Evolutionary conservation across 345 rosid species (phyloP).

Genomic region (Microcos paniculata): DNA sequence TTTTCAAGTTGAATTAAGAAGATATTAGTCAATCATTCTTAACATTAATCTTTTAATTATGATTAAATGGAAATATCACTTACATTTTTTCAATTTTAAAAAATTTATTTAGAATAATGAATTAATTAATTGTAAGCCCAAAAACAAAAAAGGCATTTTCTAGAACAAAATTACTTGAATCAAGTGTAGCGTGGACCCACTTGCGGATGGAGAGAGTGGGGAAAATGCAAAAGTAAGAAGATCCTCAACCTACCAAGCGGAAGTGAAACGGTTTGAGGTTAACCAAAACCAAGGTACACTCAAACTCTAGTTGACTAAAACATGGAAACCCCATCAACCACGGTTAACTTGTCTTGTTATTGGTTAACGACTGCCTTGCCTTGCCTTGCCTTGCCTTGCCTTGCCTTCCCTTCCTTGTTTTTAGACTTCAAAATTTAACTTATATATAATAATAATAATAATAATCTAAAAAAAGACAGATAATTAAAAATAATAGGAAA

Average conservation of each 20-base stretch:
- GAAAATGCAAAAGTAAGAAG: background rate
- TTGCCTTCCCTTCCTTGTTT: too few relatives aligned
- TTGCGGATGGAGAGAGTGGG: background rate
- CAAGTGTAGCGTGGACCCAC: background rate
- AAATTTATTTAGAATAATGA: too few relatives aligned
- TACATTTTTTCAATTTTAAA: too few relatives aligned
- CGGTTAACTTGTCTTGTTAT: conserved; percentile 21
- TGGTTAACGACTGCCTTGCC: conserved; percentile 27
- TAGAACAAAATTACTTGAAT: background rate
- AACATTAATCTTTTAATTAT: too few relatives aligned
- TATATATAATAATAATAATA: too few relatives aligned
- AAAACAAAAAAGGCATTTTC: too few relatives aligned
- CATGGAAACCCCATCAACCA: conserved; percentile 6
- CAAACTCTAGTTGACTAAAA: conserved; percentile 21
- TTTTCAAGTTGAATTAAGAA: too few relatives aligned
- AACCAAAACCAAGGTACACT: conserved; percentile 7
- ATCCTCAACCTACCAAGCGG: background rate
- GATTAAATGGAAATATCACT: too few relatives aligned
- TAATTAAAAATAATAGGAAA: background rate
- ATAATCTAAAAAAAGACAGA: too few relatives aligned
- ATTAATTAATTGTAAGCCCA: too few relatives aligned
- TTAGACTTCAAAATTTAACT: background rate
- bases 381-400: too few relatives aligned
- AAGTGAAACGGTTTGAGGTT: conserved; percentile 18
- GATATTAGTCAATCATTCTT: too few relatives aligned